Conservation (phyloP, 805 yeast genomes). For the Schwanniomyces sp. region DNA sequence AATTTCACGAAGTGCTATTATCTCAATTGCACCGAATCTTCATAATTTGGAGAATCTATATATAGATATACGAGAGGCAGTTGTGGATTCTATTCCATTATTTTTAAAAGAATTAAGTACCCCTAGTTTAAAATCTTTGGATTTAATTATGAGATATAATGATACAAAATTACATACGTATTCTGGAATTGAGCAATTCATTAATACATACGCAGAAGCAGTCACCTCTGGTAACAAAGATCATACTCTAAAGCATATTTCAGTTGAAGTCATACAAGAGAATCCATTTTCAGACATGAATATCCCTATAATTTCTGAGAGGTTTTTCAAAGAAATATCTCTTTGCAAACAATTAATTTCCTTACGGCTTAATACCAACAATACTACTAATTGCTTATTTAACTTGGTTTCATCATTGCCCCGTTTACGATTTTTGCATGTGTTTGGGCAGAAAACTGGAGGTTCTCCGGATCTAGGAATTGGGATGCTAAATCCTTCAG, state of each 20-base stretch:
- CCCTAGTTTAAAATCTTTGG: conserved; percentile 30
- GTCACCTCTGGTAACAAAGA: conserved; percentile 10
- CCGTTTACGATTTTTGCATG: conserved; percentile 34
- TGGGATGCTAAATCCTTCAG: conserved; percentile 52
- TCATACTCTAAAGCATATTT: conserved; percentile 26
- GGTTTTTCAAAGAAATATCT: conserved; percentile 12
- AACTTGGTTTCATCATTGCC: conserved; percentile 23
- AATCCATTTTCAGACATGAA: conserved; percentile 27
- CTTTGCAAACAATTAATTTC: conserved; percentile 23
- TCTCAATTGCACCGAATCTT: conserved; percentile 22
- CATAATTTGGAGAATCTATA: conserved; percentile 22
- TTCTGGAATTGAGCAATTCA: conserved; percentile 8
- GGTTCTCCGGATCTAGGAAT: conserved; percentile 56
- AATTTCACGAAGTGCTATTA: conserved; percentile 19
- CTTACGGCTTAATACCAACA: conserved; percentile 40
- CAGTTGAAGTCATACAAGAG: conserved; percentile 43
- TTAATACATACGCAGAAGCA: conserved; percentile 15
- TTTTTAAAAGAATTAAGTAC: conserved; percentile 24
- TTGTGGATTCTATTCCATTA: conserved; percentile 38
- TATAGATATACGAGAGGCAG: conserved; percentile 43
- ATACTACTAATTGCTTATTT: conserved; percentile 15
- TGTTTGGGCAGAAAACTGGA: conserved; percentile 51
- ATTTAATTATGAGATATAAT: conserved; percentile 42
- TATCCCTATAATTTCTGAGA: conserved; percentile 18
- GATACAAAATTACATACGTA: conserved; percentile 17